Evolutionary conservation across 805 yeast species (phyloP), one percentile per base, ranked within the genome.

Genomic region (Candida namnaoensis): DNA sequence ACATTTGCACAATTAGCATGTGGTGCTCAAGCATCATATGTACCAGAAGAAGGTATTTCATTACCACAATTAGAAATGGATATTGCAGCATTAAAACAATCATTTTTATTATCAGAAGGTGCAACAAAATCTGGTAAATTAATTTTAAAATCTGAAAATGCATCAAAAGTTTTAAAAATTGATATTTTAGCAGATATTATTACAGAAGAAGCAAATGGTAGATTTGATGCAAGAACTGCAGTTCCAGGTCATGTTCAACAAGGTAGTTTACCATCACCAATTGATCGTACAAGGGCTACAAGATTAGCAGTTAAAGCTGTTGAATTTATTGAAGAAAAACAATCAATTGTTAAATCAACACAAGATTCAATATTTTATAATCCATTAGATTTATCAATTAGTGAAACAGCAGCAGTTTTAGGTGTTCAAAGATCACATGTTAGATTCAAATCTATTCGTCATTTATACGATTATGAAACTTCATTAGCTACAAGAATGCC

Each of bases 161-260:
- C 96, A 1, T 85, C 95, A 2, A 67, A 74, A 38, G 87, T 88
- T 14, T 86, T 85, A 65, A 76, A 88, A 14, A 84, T 97, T 7
- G 80, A 85, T 48, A 70, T 86, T 44, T 72, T 93, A 53, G 88
- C 96, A 13, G 80, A 85, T 46, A 86, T 93, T 44, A 82, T 91
- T 53, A 78, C 80, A 46, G 84, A 83, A 56, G 90, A 87, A 54
- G 80, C 88, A 32, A 63, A 73, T 34, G 86, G 84, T 38, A 72
- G 71, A 49, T 93, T 86, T 59, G 97, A 90, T 54, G 83, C 93
- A 14, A 82, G 95, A 61, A 88, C 96, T 5, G 98, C 98, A 13
- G 78, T 90, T 45, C 99, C 99, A 26, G 99, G 99, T 28, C 98
- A 91, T 59, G 93, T 91, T 44, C 99, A 93, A 71, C 99, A 93